Conservation (phyloP, 2,329 filamentous ascomycete genomes). For the Whalleya microplaca region DNA sequence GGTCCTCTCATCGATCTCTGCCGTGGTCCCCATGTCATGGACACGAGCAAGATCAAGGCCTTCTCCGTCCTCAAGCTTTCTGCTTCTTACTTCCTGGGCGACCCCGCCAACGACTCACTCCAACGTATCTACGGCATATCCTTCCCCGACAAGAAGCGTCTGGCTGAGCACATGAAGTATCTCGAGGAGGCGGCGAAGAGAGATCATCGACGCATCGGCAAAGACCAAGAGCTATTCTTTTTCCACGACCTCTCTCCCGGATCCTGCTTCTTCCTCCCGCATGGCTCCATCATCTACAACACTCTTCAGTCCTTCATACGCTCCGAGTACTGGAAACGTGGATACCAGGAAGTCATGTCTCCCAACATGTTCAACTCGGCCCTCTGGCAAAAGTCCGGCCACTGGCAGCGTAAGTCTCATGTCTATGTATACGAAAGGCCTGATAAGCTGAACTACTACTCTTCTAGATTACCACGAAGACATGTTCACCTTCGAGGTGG, state of each 20-base stretch:
- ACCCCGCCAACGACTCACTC: constrained; percentile 90
- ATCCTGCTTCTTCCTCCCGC: constrained; percentile 88
- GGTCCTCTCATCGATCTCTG: constrained; percentile 95
- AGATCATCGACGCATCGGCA: constrained; percentile 91
- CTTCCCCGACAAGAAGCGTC: constrained; percentile 92
- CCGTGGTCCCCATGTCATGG: constrained; percentile 90
- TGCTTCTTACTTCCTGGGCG: constrained; percentile 87
- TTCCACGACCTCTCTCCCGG: constrained; percentile 95
- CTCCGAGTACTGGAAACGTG: constrained; percentile 88
- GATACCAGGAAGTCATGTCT: constrained; percentile 92
- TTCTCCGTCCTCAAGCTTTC: constrained; percentile 86
- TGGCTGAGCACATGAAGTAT: constrained; percentile 92
- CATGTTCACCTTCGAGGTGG: constrained; percentile 72
- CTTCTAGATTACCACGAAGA: constrained; percentile 77
- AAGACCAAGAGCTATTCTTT: constrained; percentile 96
- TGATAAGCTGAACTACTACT: background rate
- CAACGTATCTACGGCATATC: constrained; percentile 97
- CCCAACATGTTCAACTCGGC: constrained; percentile 96
- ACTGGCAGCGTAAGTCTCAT: constrained; percentile 65
- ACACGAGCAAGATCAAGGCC: constrained; percentile 91
- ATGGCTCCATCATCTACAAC: constrained; percentile 93
- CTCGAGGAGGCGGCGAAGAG: constrained; percentile 97
- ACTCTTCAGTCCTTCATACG: constrained; percentile 80
- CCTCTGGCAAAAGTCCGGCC: constrained; percentile 92
- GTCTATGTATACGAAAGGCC: background rate